Evolutionary conservation across 768 basidiomycete genomes (phyloP), one percentile per base, ranked within the genome.

Genomic region (Rhodotorula sphaerocarpa): DNA sequence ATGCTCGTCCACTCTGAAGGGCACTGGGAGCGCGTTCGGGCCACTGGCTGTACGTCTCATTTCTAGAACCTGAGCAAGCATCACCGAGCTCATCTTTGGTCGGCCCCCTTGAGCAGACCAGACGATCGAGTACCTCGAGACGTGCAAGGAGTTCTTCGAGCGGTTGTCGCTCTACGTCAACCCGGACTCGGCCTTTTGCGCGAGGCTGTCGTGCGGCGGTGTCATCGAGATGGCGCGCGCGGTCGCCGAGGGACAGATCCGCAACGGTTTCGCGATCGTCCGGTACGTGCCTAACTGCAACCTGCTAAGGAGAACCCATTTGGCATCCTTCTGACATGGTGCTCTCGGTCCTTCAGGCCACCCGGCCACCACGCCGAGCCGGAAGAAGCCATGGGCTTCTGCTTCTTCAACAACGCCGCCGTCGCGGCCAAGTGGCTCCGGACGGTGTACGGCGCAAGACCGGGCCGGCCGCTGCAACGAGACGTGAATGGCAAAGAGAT

Each of bases 281-380:
- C 83, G 95, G 56, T 70, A n/a, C 56, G 61, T 48, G 50, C 33
- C 7, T 27, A 39, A 39, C 10, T 16, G 36, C 16, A 39, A 39
- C 10, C 36, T 39, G 36, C 9, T 39, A 9, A 39, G 36, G 16
- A 16, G 36, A 39, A 39, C 10, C 10, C 10, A 16, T 39, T 39
- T 39, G 10, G 9, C 16, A 9, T 39, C 16, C 16, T 39, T 39
- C 16, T 9, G 9, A 10, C 36, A 9, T 16, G 10, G 36, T 39
- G 16, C 36, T 9, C 36, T 9, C 36, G 36, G 10, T 9, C 36
- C 10, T 12, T 16, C 63, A 72, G 72, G 0, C 95, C 95, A 18
- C 95, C 95, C 0, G 95, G 95, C 1, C 95, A 99, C 74, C 95
- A 99, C 72, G 92, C 95, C 10, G 95, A 99, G 74, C 95, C 95